phyloP scores from a whole-genome alignment of 257 asterid genomes.

The Coffea canephora region DNA sequence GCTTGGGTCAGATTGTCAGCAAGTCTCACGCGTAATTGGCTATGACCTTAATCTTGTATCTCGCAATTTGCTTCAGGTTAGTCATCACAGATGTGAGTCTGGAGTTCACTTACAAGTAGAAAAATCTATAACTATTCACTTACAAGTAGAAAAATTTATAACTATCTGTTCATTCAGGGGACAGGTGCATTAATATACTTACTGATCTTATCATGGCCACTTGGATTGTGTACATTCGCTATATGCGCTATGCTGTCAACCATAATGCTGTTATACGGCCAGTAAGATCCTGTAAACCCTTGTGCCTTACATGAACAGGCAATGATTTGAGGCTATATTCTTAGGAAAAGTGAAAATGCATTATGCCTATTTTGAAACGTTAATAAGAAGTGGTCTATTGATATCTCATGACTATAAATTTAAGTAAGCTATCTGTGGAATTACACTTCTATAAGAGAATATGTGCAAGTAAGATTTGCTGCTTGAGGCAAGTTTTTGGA shows the following conservation, averaged over 20 bases:
- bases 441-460: neutral
- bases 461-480: neutral
- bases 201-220: conserved; percentile 82
- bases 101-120: conserved; percentile 20
- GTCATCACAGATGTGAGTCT: conserved; percentile 22
- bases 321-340: neutral
- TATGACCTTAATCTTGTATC: conserved; percentile 84
- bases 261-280: conserved; percentile 83
- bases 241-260: conserved; percentile 71
- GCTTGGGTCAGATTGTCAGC: conserved; percentile 99
- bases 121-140: conserved; percentile 24
- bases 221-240: conserved; percentile 73
- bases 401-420: neutral
- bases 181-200: conserved; percentile 81
- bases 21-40: conserved; percentile 97
- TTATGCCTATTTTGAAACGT: neutral
- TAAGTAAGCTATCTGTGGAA: neutral
- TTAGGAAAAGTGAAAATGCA: neutral
- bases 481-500: neutral
- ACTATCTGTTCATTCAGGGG: conserved; percentile 52
- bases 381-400: neutral
- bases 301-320: neutral
- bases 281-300: conserved; percentile 50
- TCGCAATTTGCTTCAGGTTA: conserved; percentile 91
- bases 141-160: conserved; percentile 27